Evolutionary conservation across 306 rosid species (phyloP).

Genomic region (Carpinus viminea): DNA sequence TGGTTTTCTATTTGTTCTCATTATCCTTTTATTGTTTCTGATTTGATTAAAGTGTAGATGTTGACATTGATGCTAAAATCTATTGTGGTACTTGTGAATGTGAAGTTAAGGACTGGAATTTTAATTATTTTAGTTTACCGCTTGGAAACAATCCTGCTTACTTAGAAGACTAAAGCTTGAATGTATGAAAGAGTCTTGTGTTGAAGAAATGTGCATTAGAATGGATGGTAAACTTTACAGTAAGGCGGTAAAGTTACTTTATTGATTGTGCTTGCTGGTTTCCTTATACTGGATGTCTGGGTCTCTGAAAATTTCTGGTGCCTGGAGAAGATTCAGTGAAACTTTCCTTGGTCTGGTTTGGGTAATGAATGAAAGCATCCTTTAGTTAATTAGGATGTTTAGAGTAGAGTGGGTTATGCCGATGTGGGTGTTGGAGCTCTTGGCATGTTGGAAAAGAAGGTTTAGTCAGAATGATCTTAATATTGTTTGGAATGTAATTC

Average conservation of each 20-base stretch:
- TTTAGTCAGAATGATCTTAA: too few relatives aligned
- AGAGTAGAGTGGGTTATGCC: too few relatives aligned
- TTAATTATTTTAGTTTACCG: background rate
- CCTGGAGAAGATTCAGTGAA: background rate
- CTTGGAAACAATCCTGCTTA: background rate
- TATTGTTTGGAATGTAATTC: too few relatives aligned
- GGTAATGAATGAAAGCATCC: background rate
- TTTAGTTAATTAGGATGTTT: background rate
- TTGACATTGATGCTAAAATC: background rate
- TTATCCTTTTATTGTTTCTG: constrained; percentile 3
- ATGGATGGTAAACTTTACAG: background rate
- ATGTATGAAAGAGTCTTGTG: background rate
- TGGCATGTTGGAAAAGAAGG: too few relatives aligned
- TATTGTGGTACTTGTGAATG: background rate
- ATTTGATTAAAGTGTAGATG: background rate
- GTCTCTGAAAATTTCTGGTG: background rate
- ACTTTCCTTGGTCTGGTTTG: background rate
- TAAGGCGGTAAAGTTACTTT: background rate
- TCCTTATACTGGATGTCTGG: background rate
- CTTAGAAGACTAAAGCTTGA: background rate
- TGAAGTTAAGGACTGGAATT: background rate
- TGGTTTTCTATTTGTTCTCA: background rate
- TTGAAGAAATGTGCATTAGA: background rate
- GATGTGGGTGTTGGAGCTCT: too few relatives aligned
- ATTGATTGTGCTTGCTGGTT: background rate